Evolutionary conservation across 805 yeast species (phyloP).

Genomic region (Yamadazyma ubonensis): DNA sequence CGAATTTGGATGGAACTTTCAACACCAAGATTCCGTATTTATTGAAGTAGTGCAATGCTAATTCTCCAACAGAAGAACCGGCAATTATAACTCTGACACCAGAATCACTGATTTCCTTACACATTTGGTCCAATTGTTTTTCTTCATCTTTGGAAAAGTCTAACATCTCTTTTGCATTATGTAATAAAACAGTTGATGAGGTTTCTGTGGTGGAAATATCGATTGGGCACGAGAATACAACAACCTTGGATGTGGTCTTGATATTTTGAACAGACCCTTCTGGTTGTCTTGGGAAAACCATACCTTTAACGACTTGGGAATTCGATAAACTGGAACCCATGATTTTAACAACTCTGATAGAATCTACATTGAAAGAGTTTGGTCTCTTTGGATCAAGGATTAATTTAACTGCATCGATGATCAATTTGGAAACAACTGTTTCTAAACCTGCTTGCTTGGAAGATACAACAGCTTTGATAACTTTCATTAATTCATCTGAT

Average conservation of each 20-base stretch:
- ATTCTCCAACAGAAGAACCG: conserved; percentile 91
- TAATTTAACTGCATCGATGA: conserved; percentile 78
- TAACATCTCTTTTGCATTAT: conserved; percentile 95
- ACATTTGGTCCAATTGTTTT: conserved; percentile 80
- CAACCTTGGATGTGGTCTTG: conserved; percentile 70
- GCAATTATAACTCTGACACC: conserved; percentile 90
- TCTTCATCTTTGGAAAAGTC: conserved; percentile 97
- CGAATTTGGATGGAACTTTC: conserved; percentile 91
- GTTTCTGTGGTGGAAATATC: conserved; percentile 97
- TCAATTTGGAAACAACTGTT: conserved; percentile 69
- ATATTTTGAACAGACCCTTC: conserved; percentile 81
- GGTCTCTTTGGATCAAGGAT: conserved; percentile 70
- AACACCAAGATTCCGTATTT: conserved; percentile 81
- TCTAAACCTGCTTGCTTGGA: conserved; percentile 93
- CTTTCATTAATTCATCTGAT: conserved; percentile 60
- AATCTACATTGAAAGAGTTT: conserved; percentile 79
- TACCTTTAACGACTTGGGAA: conserved; percentile 87
- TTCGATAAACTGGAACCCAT: conserved; percentile 82
- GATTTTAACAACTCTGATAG: conserved; percentile 91
- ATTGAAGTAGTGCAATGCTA: conserved; percentile 90
- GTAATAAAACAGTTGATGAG: conserved; percentile 93
- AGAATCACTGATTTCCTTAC: conserved; percentile 76
- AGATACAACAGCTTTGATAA: conserved; percentile 82
- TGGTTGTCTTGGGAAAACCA: conserved; percentile 98
- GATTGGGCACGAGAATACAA: conserved; percentile 88